phyloP scores from a whole-genome alignment of 208 protist genomes.

The Acanthamoeba healyi region DNA sequence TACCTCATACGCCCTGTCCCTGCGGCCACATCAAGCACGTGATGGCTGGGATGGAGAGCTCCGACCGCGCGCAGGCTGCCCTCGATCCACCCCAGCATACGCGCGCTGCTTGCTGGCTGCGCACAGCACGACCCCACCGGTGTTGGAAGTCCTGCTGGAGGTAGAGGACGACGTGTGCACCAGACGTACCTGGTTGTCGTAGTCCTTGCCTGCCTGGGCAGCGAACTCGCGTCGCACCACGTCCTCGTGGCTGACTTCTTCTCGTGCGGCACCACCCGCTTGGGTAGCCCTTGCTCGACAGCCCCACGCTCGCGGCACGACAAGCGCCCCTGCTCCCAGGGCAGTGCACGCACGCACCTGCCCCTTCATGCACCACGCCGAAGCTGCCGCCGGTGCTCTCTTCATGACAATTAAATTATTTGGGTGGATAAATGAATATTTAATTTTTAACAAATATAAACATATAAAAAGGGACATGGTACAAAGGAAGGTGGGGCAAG shows the following conservation, averaged over 20 bases:
- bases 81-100: not conserved
- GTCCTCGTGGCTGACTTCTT: not conserved
- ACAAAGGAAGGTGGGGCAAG: not conserved
- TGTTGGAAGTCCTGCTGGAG: not conserved
- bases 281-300: not conserved
- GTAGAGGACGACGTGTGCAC: not conserved
- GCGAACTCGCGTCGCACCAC: not conserved
- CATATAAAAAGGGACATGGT: not conserved
- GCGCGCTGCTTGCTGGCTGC: constrained; percentile 1
- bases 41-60: not conserved
- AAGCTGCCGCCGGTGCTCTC: no score
- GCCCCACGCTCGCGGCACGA: not conserved
- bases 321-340: no score
- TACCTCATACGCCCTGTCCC: constrained; percentile 25
- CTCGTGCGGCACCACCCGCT: not conserved
- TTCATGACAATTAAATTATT: no score
- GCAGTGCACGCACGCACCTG: not conserved
- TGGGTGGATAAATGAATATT: not conserved
- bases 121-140: no score
- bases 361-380: no score
- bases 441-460: not conserved
- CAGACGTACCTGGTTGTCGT: not conserved
- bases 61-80: not conserved
- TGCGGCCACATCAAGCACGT: not conserved
- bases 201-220: not conserved